These are phyloP conservation scores for Colletotrichum spaethianum DNA, from an alignment of 2,329 filamentous ascomycete species.

Conservation along the genomic window DNA sequence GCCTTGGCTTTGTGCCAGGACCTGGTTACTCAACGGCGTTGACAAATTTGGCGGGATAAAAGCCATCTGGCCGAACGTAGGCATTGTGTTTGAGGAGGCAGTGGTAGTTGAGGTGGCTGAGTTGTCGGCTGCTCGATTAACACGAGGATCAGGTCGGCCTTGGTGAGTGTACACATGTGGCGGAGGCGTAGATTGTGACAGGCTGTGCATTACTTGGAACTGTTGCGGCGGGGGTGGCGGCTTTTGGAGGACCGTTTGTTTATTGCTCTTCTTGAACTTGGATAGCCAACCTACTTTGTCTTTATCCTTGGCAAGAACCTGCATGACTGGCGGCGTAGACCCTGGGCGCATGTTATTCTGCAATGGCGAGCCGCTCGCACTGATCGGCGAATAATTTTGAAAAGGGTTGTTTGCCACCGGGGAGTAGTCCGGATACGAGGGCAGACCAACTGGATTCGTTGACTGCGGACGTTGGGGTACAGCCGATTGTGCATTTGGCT, in stretches of 20 bases:
- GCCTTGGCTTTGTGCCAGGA: background rate
- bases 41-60: background rate
- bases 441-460: background rate
- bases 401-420: conserved; percentile 16
- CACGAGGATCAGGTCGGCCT: background rate
- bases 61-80: background rate
- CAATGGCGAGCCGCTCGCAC: background rate
- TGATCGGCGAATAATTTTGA: background rate
- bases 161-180: background rate
- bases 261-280: conserved; percentile 38
- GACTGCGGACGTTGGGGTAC: background rate
- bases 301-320: conserved; percentile 23
- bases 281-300: conserved; percentile 42
- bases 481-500: background rate
- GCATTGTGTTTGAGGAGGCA: no score
- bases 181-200: conserved; percentile 28
- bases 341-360: background rate
- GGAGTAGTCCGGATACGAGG: conserved; percentile 1
- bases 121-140: background rate
- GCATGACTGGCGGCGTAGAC: conserved; percentile 15
- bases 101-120: background rate
- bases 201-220: background rate
- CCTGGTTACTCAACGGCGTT: background rate
- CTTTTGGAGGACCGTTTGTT: conserved; percentile 32
- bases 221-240: background rate